phyloP scores from a whole-genome alignment of 345 rosid species.

The Aurinia saxatilis region DNA sequence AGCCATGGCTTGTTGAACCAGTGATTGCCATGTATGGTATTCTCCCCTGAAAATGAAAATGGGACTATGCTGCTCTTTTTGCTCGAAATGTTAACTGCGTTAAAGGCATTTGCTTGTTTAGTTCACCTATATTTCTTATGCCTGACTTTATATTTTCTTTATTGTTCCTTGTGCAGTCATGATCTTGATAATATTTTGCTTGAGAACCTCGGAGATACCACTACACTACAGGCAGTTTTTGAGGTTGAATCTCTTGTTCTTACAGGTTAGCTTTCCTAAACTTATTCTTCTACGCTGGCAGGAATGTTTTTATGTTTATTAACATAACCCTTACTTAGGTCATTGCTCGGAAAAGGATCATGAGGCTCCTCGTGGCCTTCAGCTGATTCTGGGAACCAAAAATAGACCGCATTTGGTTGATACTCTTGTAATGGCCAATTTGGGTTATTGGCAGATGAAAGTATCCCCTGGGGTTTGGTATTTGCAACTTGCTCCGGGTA shows the following conservation, averaged over 20 bases:
- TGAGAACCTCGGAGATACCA: conserved; percentile 94
- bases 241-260: conserved; percentile 97
- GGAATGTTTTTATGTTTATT: not conserved
- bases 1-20: conserved; percentile 99
- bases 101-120: conserved; percentile 13
- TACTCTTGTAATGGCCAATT: conserved; percentile 97
- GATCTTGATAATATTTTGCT: conserved; percentile 97
- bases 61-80: conserved; percentile 16
- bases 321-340: conserved; percentile 40
- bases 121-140: not conserved
- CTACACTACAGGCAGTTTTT: conserved; percentile 94
- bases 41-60: not conserved
- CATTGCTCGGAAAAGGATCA: conserved; percentile 98
- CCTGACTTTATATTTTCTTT: conserved; percentile 17
- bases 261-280: conserved; percentile 55
- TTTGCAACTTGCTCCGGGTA: conserved; percentile 94
- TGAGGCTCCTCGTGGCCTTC: conserved; percentile 97
- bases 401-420: conserved; percentile 89
- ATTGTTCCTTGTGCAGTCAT: conserved; percentile 48
- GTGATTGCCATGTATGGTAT: conserved; percentile 84
- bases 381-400: conserved; percentile 94
- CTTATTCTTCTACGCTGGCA: not conserved
- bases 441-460: conserved; percentile 99
- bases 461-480: conserved; percentile 99
- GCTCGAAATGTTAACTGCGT: not conserved